Conservation (phyloP, 176 grass and related monocot species). For the Oryza longistaminata region DNA sequence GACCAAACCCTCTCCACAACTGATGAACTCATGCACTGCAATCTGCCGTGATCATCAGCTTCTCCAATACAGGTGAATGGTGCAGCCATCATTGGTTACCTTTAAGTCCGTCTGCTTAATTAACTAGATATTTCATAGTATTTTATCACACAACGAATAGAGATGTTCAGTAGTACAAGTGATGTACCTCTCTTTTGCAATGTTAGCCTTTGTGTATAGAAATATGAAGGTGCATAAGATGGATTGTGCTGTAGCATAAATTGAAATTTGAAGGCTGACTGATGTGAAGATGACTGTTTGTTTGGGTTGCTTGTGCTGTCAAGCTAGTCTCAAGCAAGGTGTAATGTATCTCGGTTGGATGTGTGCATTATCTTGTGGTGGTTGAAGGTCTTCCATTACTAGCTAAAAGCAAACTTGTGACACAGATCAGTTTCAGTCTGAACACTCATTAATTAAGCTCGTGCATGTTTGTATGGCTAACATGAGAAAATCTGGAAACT, state of each 20-base stretch:
- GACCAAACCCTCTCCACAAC: conserved; percentile 85
- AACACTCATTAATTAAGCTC: neutral
- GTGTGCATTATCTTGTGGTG: conserved; percentile 3
- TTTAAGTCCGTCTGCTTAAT: neutral
- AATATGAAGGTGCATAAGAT: neutral
- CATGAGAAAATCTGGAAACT: neutral
- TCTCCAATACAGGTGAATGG: conserved; percentile 14
- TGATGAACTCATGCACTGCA: neutral
- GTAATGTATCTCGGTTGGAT: neutral
- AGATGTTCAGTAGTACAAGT: neutral
- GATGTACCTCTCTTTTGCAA: neutral
- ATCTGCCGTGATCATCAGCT: neutral
- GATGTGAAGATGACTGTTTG: neutral
- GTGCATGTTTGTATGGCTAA: neutral
- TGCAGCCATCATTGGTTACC: neutral
- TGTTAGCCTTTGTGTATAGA: conserved; percentile 16
- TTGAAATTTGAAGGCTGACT: neutral
- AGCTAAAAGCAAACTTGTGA: neutral
- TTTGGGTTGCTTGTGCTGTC: neutral
- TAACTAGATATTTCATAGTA: neutral
- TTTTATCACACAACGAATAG: conserved; percentile 17
- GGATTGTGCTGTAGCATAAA: conserved; percentile 11
- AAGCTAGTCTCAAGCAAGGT: neutral
- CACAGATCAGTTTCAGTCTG: neutral
- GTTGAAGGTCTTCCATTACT: conserved; percentile 41